These are phyloP conservation scores for Remersonia thermophila DNA, from an alignment of 2,329 filamentous ascomycete genomes.

Conservation along the genomic window DNA sequence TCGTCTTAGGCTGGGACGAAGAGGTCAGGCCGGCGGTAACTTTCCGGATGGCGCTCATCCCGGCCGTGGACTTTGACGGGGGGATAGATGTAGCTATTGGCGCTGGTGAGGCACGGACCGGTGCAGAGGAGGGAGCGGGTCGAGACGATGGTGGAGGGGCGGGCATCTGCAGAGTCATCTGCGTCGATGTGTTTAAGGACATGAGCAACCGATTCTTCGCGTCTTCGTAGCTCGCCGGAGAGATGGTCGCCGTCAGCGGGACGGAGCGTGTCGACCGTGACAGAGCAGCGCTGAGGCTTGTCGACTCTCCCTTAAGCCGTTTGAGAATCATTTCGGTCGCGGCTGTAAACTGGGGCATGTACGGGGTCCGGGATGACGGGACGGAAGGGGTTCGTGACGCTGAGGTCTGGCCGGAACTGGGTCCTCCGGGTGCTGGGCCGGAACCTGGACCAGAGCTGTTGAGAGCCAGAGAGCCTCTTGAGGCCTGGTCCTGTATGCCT, in stretches of 20 bases:
- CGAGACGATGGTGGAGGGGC: slow-evolving; percentile 5
- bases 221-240: slow-evolving; percentile 26
- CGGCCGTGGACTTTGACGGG: slow-evolving; percentile 1
- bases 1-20: slow-evolving; percentile 7
- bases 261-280: slow-evolving; percentile 22
- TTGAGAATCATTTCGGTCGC: slow-evolving; percentile 30
- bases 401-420: background rate
- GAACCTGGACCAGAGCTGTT: no score
- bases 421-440: background rate
- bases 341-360: slow-evolving; percentile 22
- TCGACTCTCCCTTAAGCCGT: slow-evolving; percentile 25
- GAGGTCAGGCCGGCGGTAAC: slow-evolving; percentile 17
- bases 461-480: no score
- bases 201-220: slow-evolving; percentile 28
- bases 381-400: background rate
- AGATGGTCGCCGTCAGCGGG: slow-evolving; percentile 18
- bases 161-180: slow-evolving; percentile 27
- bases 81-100: background rate
- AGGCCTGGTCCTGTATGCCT: no score
- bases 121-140: background rate
- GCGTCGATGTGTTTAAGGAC: slow-evolving; percentile 26
- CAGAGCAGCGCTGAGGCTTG: slow-evolving; percentile 24
- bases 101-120: background rate
- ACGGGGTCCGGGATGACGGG: slow-evolving; percentile 11
- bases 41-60: slow-evolving; percentile 19